Conservation (phyloP, 129 eudicot genomes). For the Tagetes erecta region DNA sequence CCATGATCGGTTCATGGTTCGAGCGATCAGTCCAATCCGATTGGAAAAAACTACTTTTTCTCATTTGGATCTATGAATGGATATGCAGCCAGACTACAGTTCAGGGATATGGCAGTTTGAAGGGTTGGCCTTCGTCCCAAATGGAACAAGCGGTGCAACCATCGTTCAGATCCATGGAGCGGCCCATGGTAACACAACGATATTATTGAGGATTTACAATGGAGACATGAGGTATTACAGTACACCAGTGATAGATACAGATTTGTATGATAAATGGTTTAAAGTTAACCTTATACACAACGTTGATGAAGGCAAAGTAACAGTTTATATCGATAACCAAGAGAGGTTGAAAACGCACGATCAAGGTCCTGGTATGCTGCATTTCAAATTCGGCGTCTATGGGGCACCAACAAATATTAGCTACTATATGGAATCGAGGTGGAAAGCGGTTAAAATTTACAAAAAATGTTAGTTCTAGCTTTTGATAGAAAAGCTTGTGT, state of each 20-base stretch:
- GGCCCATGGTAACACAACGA: constrained; percentile 31
- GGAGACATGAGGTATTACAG: constrained; percentile 48
- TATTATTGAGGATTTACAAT: constrained; percentile 40
- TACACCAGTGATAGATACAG: constrained; percentile 24
- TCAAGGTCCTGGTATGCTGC: constrained; percentile 38
- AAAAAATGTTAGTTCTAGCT: constrained; percentile 16
- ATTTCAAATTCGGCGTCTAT: constrained; percentile 46
- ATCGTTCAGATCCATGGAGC: constrained; percentile 52
- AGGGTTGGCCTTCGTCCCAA: constrained; percentile 45
- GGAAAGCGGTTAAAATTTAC: constrained; percentile 41
- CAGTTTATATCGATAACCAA: constrained; percentile 32
- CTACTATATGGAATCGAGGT: constrained; percentile 52
- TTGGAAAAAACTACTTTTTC: too few relatives aligned
- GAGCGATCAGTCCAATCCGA: too few relatives aligned
- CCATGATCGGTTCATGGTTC: too few relatives aligned
- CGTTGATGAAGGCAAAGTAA: constrained; percentile 40
- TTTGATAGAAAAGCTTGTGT: not conserved
- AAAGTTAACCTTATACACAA: constrained; percentile 41
- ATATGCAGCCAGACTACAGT: constrained; percentile 42
- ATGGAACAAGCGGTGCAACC: constrained; percentile 50
- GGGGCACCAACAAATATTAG: constrained; percentile 42
- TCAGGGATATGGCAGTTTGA: constrained; percentile 53
- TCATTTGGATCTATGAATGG: not conserved
- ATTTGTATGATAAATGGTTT: constrained; percentile 45
- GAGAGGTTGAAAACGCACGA: constrained; percentile 26